A percentile compares a stretch with the other conserved stretches of the same genome.
Conservation (phyloP, 352 stramenopile genomes). For the Phytophthora chlamydospora region DNA sequence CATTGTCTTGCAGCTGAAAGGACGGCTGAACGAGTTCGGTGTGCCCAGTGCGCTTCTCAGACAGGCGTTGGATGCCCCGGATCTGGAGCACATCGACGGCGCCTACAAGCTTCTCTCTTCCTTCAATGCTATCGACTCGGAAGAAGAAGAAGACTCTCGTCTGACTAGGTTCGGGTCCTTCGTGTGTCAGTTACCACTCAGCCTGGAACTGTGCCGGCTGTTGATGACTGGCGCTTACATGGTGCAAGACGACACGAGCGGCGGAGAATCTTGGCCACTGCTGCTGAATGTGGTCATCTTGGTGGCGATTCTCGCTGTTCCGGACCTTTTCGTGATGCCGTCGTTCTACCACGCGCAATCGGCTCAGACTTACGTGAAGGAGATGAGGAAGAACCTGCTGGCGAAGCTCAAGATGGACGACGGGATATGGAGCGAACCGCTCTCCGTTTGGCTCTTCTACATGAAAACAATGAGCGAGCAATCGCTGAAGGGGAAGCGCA, state of each 20-base stretch:
- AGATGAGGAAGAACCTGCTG: slow-evolving; percentile 80
- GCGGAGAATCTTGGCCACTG: slow-evolving; percentile 41
- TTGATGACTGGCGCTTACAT: slow-evolving; percentile 69
- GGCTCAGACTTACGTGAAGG: slow-evolving; percentile 63
- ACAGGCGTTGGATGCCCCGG: slow-evolving; percentile 70
- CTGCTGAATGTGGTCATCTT: slow-evolving; percentile 73
- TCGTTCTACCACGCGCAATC: slow-evolving; percentile 82
- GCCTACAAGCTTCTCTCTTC: slow-evolving; percentile 79
- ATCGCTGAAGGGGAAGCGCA: slow-evolving; percentile 45
- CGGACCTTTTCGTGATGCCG: slow-evolving; percentile 77
- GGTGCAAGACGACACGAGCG: slow-evolving; percentile 32
- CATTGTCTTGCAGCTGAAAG: slow-evolving; percentile 81
- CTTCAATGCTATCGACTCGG: slow-evolving; percentile 72
- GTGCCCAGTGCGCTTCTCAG: slow-evolving; percentile 69
- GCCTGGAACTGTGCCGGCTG: slow-evolving; percentile 73
- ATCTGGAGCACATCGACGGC: slow-evolving; percentile 71
- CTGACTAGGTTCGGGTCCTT: slow-evolving; percentile 84
- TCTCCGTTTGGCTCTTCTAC: slow-evolving; percentile 79
- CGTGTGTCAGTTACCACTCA: slow-evolving; percentile 80
- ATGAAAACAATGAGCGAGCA: slow-evolving; percentile 58
- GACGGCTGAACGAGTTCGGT: slow-evolving; percentile 71
- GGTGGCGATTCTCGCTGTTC: slow-evolving; percentile 65
- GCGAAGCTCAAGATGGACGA: slow-evolving; percentile 72
- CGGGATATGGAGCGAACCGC: slow-evolving; percentile 76
- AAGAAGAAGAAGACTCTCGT: slow-evolving; percentile 53